Evolutionary conservation across 2,329 filamentous ascomycete species (phyloP).

Genomic region (Fusarium penzigii): DNA sequence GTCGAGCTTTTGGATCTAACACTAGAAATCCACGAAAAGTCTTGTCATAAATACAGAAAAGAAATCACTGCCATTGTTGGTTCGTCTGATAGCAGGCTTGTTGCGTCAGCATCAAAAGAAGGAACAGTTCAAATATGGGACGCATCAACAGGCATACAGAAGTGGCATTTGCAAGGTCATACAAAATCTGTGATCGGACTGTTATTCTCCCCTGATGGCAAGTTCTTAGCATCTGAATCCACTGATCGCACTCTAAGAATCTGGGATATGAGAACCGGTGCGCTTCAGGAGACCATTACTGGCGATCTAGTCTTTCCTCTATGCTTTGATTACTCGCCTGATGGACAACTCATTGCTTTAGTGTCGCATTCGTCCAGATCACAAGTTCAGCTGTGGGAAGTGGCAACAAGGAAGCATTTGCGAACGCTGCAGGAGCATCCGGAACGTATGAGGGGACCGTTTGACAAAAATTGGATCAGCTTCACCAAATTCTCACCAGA

Average conservation of each 20-base stretch:
- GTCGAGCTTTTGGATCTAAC: background rate
- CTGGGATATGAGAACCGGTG: background rate
- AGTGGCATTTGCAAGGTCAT: background rate
- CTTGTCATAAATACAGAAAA: background rate
- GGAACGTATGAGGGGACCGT: too few species aligned
- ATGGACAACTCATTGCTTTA: background rate
- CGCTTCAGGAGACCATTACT: background rate
- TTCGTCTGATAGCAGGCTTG: background rate
- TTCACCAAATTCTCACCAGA: too few species aligned
- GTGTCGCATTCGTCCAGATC: background rate
- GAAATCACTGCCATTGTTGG: background rate
- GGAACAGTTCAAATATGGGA: background rate
- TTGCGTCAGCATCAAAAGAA: background rate
- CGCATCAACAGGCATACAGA: background rate
- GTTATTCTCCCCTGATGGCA: background rate
- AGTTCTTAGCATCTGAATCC: background rate
- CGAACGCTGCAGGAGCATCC: too few species aligned
- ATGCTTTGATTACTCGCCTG: background rate
- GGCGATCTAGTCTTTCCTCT: background rate
- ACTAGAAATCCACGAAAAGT: background rate
- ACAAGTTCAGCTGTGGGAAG: too few species aligned
- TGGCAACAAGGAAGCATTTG: too few species aligned
- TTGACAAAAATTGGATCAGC: too few species aligned
- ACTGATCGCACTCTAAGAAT: background rate
- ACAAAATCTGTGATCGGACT: background rate